Percentiles rank a stretch among this genome's conserved stretches.
Conservation (phyloP, 164 flowering plant species). For the Magnolia kwangsiensis region DNA sequence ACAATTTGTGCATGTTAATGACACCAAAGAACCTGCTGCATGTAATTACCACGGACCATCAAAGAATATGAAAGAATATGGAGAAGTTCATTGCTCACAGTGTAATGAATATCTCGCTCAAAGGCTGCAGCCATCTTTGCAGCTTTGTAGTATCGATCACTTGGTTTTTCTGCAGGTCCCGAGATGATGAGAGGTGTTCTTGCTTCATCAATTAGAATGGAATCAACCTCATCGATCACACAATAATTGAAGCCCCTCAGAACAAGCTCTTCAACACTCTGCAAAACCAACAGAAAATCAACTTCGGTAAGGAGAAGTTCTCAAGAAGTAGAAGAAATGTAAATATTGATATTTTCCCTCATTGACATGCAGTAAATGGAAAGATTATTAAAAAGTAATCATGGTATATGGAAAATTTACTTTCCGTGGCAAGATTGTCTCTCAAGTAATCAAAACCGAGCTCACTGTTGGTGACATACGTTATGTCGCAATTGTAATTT, state of each 20-base stretch:
- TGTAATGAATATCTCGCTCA: conserved; percentile 92
- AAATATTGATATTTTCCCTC: background rate
- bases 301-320: conserved; percentile 11
- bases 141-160: conserved; percentile 91
- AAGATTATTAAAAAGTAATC: background rate
- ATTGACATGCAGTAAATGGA: background rate
- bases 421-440: conserved; percentile 99
- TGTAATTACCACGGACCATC: background rate
- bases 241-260: conserved; percentile 81
- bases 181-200: conserved; percentile 98
- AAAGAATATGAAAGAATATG: background rate
- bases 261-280: conserved; percentile 96
- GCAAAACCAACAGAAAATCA: conserved; percentile 29
- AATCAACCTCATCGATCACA: conserved; percentile 98
- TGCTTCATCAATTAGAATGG: conserved; percentile 99
- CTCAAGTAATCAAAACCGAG: conserved; percentile 98
- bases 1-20: background rate
- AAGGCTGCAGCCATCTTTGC: conserved; percentile 92
- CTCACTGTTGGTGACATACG: conserved; percentile 98
- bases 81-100: conserved; percentile 44
- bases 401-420: conserved; percentile 32
- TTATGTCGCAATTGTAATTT: conserved; percentile 88
- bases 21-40: background rate
- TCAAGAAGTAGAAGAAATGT: background rate
- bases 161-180: conserved; percentile 96